Evolutionary conservation across 176 grass and related monocot species (phyloP), one percentile per base, ranked within the genome.

Genomic region (Canna indica): DNA sequence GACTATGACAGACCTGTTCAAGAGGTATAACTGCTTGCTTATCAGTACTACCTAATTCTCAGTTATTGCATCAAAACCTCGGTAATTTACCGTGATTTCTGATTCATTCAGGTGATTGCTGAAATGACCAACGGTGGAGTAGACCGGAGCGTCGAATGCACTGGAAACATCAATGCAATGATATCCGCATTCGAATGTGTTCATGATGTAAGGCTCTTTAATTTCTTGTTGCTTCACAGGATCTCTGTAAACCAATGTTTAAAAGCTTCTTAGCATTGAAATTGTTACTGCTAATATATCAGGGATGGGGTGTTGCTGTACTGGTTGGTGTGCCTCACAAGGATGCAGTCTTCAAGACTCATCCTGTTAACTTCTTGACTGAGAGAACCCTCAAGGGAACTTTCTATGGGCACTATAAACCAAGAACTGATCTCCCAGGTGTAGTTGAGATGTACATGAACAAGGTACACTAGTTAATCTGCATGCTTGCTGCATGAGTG

Each of bases 61-160:
- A 7, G 26, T 44, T 44, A 5, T 44, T 1, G 41, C 41, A 44
- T 44, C 31, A 71, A 24, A 13, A 14, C 20, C 16, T 72, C 12
- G 28, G 0, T 7, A 22, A 44, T n/a, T 22, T 9, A 8, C 38
- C 47, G 30, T 20, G 42, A 36, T 18, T 15, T 7, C 47, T 76
- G 47, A 12, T 81, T 29, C 13, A 71, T 76, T 10, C 42, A 95
- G 91, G 88, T 96, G 24, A 80, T 96, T n/a, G 73, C 74, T 20
- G 91, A 91, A 73, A 91, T 96, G 88, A 96, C 91, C 20, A 84
- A 91, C 11, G 91, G 91, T 3, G 88, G 91, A 11, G 83, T 88
- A 0, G 91, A 96, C 59, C 68, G 85, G 1, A 82, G 84, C 0
- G 80, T 96, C 1, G 91, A 96, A 59, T 96, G 91, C 33, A 96